Evolutionary conservation across 371 early-diverging fungal species (phyloP).

Genomic region (Enterospora canceri): DNA sequence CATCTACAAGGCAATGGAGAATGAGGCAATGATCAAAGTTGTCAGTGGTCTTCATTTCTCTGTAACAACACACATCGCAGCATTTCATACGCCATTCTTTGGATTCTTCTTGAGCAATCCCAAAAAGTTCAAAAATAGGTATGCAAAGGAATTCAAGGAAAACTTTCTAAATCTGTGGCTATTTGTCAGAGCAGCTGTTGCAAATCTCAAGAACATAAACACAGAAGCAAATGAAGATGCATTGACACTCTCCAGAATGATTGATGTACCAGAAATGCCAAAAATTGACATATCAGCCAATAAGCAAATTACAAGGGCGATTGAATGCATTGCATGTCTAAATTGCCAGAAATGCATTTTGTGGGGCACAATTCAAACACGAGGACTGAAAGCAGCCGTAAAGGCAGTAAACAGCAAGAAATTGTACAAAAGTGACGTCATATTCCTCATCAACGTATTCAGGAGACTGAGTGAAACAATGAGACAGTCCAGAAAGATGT

Average conservation of each 20-base stretch:
- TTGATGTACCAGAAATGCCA: neutral
- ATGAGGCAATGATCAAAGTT: constrained; percentile 2
- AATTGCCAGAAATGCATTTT: constrained; percentile 88
- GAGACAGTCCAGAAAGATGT: neutral
- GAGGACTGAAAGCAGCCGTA: constrained; percentile 69
- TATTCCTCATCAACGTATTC: constrained; percentile 29
- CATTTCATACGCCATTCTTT: constrained; percentile 13
- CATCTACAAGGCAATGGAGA: constrained; percentile 5
- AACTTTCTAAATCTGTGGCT: constrained; percentile 24
- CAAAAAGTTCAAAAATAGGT: constrained; percentile 8
- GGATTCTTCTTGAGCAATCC: constrained; percentile 21
- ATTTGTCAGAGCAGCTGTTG: constrained; percentile 19
- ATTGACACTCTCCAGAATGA: neutral
- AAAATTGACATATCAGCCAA: neutral
- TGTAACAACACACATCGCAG: constrained; percentile 25
- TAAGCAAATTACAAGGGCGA: constrained; percentile 11
- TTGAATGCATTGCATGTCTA: constrained; percentile 76
- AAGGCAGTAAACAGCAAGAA: constrained; percentile 61
- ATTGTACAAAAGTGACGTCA: constrained; percentile 15
- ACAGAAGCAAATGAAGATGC: neutral
- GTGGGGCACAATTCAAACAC: constrained; percentile 75
- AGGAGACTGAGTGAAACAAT: constrained; percentile 18
- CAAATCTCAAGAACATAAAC: neutral
- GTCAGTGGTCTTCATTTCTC: constrained; percentile 43
- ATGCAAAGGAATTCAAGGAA: constrained; percentile 15